A percentile compares a stretch with the other conserved stretches of the same genome.
Conservation (phyloP, 192 early-diverging fungal genomes). For the Linnemannia hyalina region DNA sequence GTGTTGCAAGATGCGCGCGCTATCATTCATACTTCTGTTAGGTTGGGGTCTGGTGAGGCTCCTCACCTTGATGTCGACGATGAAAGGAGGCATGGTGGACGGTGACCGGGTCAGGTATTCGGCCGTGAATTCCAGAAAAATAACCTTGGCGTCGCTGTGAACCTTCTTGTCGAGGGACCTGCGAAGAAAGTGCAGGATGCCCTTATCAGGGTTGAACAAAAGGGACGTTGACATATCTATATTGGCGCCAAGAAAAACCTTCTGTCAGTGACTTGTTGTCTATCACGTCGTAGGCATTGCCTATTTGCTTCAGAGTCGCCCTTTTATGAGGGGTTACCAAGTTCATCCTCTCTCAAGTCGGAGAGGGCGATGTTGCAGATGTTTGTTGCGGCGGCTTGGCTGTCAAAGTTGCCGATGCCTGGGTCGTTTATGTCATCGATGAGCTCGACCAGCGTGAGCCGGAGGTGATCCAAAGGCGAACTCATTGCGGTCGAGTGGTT, state of each 20-base stretch:
- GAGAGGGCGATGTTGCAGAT: conserved; percentile 49
- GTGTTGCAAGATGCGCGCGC: background rate
- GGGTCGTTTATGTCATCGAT: conserved; percentile 54
- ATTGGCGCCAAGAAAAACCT: no score
- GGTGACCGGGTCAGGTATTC: conserved; percentile 55
- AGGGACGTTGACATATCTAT: conserved; percentile 62
- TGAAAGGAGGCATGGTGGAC: conserved; percentile 46
- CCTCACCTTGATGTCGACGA: conserved; percentile 56
- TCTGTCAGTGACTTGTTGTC: background rate
- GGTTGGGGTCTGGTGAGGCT: background rate
- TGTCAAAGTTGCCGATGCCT: conserved; percentile 40
- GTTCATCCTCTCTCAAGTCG: conserved; percentile 34
- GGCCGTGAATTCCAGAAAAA: conserved; percentile 61
- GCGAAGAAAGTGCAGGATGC: conserved; percentile 59
- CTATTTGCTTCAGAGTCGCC: background rate
- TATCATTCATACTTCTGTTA: background rate
- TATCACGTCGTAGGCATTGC: background rate
- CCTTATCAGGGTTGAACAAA: conserved; percentile 58
- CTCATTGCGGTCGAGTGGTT: conserved; percentile 17
- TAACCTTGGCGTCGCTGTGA: conserved; percentile 44
- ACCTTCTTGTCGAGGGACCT: conserved; percentile 40
- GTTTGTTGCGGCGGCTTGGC: conserved; percentile 47
- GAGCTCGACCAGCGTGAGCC: conserved; percentile 49
- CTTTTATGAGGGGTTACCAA: conserved; percentile 15
- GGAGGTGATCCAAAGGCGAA: conserved; percentile 46